Evolutionary conservation across 2,329 filamentous ascomycete species (phyloP), one percentile per base, ranked within the genome.

Genomic region (Pseudogymnoascus sp.): DNA sequence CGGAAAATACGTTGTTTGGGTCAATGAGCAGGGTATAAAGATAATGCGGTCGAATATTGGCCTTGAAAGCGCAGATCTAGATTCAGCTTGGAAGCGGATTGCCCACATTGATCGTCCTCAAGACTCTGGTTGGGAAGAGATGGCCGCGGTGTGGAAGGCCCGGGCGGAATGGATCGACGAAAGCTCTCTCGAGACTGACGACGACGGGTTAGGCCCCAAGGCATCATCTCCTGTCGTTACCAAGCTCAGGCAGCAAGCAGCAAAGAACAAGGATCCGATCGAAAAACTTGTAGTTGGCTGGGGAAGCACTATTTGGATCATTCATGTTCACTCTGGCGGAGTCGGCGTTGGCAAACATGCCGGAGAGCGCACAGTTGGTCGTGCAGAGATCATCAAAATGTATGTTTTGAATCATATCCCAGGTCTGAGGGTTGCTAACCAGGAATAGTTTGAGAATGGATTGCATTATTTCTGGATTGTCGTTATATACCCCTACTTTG

Each of bases 11-110:
- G 89, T 97, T 0, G 90, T 87, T 0, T 99, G 94, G 94, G 82
- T 96, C 41, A 99, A 97, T 70, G 94, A 99, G 74, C 89, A 95
- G 70, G 94, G 94, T 3, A 95, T 97, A 72, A 97, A 97, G 74
- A 94, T 99, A 65, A 97, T 97, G 92, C 85, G 94, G 38, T 91
- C 91, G 4, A 91, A 94, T 72, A 72, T 95, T 19, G 85, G 92
- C 68, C 80, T 97, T 4, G 91, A 95, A 5, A 86, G 80, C 65
- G 81, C 82, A 11, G 89, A 96, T 70, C 78, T 82, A 1, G 92
- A 97, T 14, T 87, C 89, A 67, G 91, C 92, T 2, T 99, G 95
- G 95, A 96, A 94, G 74, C 84, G 93, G 8, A 91, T 99, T 66
- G 92, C 91, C 23, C 93, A 97, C 72, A 88, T 96, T 64, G 92